phyloP scores from a whole-genome alignment of 1,139 yeast species.

The Hemisphaericaspora xylanilytica region DNA sequence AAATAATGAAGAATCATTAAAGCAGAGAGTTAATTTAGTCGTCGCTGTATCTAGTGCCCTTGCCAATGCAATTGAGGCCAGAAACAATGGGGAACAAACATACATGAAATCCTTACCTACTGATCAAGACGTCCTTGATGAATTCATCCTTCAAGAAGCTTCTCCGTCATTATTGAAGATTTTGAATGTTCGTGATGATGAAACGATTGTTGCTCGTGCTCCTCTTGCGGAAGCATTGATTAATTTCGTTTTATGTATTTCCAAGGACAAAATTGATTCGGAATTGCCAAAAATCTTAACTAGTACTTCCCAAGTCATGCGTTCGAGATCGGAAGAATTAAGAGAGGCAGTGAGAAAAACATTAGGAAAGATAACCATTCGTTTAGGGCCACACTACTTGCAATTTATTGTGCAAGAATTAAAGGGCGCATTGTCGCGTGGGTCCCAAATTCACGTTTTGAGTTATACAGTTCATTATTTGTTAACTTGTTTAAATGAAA shows the following conservation, averaged over 20 bases:
- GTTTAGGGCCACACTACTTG: slow-evolving; percentile 73
- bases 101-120: slow-evolving; percentile 26
- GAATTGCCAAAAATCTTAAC: slow-evolving; percentile 83
- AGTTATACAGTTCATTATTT: slow-evolving; percentile 83
- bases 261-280: slow-evolving; percentile 51
- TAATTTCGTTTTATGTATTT: slow-evolving; percentile 63
- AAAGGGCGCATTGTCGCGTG: slow-evolving; percentile 75
- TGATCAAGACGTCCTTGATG: slow-evolving; percentile 46
- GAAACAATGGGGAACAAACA: slow-evolving; percentile 16
- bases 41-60: slow-evolving; percentile 64
- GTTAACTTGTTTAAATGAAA: slow-evolving; percentile 49
- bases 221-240: slow-evolving; percentile 82
- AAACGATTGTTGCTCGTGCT: slow-evolving; percentile 71
- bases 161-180: slow-evolving; percentile 62
- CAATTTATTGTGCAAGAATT: slow-evolving; percentile 75
- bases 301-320: slow-evolving; percentile 79
- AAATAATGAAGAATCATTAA: slow-evolving; percentile 50
- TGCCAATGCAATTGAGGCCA: slow-evolving; percentile 8
- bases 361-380: slow-evolving; percentile 59
- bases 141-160: slow-evolving; percentile 55
- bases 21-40: slow-evolving; percentile 60
- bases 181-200: slow-evolving; percentile 66
- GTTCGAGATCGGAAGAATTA: slow-evolving; percentile 83
- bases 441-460: slow-evolving; percentile 91
- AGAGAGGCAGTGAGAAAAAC: slow-evolving; percentile 85